These are phyloP conservation scores for Westerdykella sp. DNA, from an alignment of 2,329 filamentous ascomycete genomes.

Conservation along the genomic window DNA sequence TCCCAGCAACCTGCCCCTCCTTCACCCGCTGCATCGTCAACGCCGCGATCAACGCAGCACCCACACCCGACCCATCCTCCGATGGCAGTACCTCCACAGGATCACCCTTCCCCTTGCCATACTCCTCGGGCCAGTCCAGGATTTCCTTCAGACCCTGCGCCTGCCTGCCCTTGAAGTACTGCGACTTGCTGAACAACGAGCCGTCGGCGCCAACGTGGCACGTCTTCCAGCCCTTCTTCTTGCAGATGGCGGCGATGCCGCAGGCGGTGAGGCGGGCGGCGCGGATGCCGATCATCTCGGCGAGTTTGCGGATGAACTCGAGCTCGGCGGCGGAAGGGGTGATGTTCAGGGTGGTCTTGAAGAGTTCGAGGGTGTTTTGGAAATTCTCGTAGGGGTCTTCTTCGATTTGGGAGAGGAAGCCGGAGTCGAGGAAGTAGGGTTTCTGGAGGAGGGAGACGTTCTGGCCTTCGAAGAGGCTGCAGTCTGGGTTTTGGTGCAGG, in stretches of 20 bases:
- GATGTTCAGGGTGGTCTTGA: slow-evolving; percentile 69
- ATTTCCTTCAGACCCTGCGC: slow-evolving; percentile 89
- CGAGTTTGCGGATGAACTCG: slow-evolving; percentile 79
- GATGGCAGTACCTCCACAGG: slow-evolving; percentile 82
- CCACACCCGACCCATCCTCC: slow-evolving; percentile 96
- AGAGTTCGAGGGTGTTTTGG: slow-evolving; percentile 77
- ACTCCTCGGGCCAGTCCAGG: slow-evolving; percentile 82
- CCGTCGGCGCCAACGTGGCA: slow-evolving; percentile 97
- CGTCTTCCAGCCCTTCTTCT: slow-evolving; percentile 81
- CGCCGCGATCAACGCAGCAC: slow-evolving; percentile 85
- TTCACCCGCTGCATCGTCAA: slow-evolving; percentile 58
- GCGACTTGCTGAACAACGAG: slow-evolving; percentile 98
- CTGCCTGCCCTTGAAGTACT: slow-evolving; percentile 90
- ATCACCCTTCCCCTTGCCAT: slow-evolving; percentile 57
- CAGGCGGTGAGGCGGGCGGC: slow-evolving; percentile 89
- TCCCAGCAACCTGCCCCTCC: slow-evolving; percentile 54
- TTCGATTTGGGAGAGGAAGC: slow-evolving; percentile 88
- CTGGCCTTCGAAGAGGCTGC: slow-evolving; percentile 75
- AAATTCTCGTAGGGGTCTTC: slow-evolving; percentile 96
- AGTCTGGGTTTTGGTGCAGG: slow-evolving; percentile 59
- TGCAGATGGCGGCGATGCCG: slow-evolving; percentile 92
- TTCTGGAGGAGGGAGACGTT: slow-evolving; percentile 75
- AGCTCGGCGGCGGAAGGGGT: slow-evolving; percentile 69
- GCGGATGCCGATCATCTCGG: slow-evolving; percentile 91
- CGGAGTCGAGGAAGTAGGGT: slow-evolving; percentile 84